These are phyloP conservation scores for Aspergillus novoparasiticus DNA, from an alignment of 2,329 filamentous ascomycete genomes.

Conservation along the genomic window DNA sequence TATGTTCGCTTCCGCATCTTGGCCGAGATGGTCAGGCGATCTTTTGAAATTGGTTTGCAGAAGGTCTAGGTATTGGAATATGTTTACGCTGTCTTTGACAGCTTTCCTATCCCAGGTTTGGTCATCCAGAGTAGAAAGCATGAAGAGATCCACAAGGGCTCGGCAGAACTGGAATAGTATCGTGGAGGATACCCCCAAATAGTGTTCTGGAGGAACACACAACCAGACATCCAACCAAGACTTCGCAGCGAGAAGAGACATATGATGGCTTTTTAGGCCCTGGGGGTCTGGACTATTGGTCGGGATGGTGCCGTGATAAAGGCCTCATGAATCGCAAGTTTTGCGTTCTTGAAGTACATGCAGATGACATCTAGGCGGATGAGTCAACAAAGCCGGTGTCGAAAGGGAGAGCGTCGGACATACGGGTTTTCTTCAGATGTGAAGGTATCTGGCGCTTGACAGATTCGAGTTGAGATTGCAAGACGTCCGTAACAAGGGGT, in stretches of 20 bases:
- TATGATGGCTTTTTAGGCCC: background rate
- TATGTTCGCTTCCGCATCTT: background rate
- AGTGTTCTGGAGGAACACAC: background rate
- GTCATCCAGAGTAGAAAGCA: background rate
- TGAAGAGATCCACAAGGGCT: background rate
- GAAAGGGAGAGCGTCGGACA: background rate
- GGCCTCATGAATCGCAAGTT: constrained; percentile 5
- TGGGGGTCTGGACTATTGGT: constrained; percentile 2
- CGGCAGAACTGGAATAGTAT: background rate
- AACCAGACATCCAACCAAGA: background rate
- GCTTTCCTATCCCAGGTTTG: background rate
- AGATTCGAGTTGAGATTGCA: constrained; percentile 1
- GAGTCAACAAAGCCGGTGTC: background rate
- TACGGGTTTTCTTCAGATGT: constrained; percentile 5
- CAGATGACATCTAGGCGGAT: constrained; percentile 2
- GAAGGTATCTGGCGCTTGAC: constrained; percentile 3
- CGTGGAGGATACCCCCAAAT: background rate
- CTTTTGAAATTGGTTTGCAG: background rate
- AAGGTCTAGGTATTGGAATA: background rate
- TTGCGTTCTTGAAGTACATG: constrained; percentile 10
- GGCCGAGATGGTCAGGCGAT: background rate
- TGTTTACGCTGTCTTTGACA: background rate
- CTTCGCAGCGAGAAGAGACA: background rate
- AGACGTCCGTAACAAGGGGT: constrained; percentile 6
- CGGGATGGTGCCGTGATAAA: background rate